A percentile compares a stretch with the other conserved stretches of the same genome.
Conservation (phyloP, 257 asterid species). For the Fraxinus pennsylvanica region DNA sequence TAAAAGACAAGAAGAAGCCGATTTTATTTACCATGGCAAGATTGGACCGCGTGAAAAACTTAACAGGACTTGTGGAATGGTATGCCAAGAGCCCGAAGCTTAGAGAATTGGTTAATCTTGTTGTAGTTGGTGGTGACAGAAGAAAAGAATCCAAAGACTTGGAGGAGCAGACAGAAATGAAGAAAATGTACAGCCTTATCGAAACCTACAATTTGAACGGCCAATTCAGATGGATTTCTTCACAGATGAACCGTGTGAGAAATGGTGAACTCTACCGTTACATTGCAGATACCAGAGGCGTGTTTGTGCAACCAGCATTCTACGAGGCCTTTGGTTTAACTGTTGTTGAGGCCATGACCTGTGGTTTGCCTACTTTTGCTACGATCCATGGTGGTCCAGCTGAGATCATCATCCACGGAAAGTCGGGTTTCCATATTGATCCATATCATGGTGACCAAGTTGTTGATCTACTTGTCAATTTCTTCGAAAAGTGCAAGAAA, state of each 20-base stretch:
- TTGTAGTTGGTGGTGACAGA: conserved; percentile 95
- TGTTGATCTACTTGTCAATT: conserved; percentile 59
- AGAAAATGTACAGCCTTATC: conserved; percentile 81
- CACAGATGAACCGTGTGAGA: conserved; percentile 96
- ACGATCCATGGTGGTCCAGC: conserved; percentile 89
- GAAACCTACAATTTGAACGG: conserved; percentile 72
- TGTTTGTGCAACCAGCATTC: conserved; percentile 93
- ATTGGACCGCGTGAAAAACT: conserved; percentile 82
- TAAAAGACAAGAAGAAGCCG: conserved; percentile 81
- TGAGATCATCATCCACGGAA: conserved; percentile 85
- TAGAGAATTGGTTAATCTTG: conserved; percentile 77
- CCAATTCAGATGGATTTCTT: conserved; percentile 94
- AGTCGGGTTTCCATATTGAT: conserved; percentile 95
- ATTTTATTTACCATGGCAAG: conserved; percentile 95
- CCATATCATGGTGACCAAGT: conserved; percentile 84
- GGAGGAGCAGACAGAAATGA: conserved; percentile 97
- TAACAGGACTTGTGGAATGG: conserved; percentile 83
- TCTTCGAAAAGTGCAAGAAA: conserved; percentile 68
- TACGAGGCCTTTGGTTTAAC: conserved; percentile 96
- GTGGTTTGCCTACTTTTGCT: conserved; percentile 94
- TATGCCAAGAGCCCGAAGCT: conserved; percentile 83
- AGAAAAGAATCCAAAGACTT: conserved; percentile 87
- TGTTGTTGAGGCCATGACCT: conserved; percentile 97
- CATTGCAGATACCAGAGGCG: conserved; percentile 82
- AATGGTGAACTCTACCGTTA: conserved; percentile 92